Evolutionary conservation across 768 basidiomycete genomes (phyloP), one percentile per base, ranked within the genome.

Genomic region (Amyloporia xantha): DNA sequence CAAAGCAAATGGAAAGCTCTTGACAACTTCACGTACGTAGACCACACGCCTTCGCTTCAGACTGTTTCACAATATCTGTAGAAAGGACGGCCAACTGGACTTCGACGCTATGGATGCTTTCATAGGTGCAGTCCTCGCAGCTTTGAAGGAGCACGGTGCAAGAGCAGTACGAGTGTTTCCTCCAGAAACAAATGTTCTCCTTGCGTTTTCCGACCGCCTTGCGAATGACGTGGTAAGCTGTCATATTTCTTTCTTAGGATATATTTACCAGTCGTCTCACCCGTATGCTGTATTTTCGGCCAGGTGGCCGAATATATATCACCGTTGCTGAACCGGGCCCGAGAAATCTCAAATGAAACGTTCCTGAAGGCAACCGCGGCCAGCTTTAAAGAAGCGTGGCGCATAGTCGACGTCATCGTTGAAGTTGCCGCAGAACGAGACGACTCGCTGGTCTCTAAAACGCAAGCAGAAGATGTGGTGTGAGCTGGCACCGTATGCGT

Each of bases 51-150:
- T 26, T 9, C 21, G 15, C 0, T 42, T 2, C 10, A 27, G 23
- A 19, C 5, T 7, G 39, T n/a, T 27, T 26, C 6, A n/a, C 48
- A 2, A 37, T 33, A 21, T 38, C 21, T n/a, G 30, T 56, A 84
- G 81, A 38, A 65, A 68, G 44, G 75, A 78, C n/a, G 56, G 52
- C 9, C 68, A 71, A 35, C 75, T 98, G 27, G 82, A 90, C 62
- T 97, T 99, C 62, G 84, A 84, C 21, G 79, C 95, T 1, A 98
- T 99, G 96, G 91, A 95, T 62, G 76, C 71, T 19, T 98, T 94
- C 67, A 92, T 98, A 71, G 70, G 70, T 1, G 73, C 75, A 37
- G 71, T 93, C 10, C 61, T 94, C 5, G 62, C 68, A 6, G 73
- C 86, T 3, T 73, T 97, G 17, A 62, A 68, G 2, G 80, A 84